Evolutionary conservation across 352 stramenopile genomes (phyloP).

Genomic region (Phytophthora hybrid): DNA sequence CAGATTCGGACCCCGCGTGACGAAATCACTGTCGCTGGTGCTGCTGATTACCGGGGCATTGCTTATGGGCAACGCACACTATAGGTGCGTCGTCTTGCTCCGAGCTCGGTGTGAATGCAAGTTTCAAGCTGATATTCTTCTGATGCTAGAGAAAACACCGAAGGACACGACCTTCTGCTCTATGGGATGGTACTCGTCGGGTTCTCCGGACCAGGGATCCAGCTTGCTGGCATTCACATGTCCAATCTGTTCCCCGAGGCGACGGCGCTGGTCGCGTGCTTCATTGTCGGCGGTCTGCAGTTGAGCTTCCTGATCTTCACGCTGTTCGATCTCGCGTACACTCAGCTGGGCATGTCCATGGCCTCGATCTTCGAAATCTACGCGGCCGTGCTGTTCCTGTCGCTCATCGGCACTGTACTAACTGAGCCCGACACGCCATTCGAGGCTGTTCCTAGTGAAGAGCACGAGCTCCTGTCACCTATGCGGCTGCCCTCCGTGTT

Average conservation of each 20-base stretch:
- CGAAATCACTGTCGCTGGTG: constrained; percentile 61
- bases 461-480: constrained; percentile 62
- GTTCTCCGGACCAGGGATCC: constrained; percentile 69
- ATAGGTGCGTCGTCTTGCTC: constrained; percentile 30
- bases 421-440: constrained; percentile 70
- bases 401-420: constrained; percentile 58
- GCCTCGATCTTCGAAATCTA: constrained; percentile 62
- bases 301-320: constrained; percentile 83
- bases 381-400: constrained; percentile 55
- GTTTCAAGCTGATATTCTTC: background rate
- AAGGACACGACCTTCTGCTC: constrained; percentile 57
- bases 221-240: constrained; percentile 77
- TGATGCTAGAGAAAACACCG: constrained; percentile 28
- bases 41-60: constrained; percentile 56
- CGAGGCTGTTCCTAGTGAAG: constrained; percentile 30
- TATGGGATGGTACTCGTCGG: constrained; percentile 70
- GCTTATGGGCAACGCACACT: constrained; percentile 61
- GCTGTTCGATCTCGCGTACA: constrained; percentile 64
- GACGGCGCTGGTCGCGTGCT: constrained; percentile 71
- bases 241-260: constrained; percentile 79
- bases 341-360: constrained; percentile 48
- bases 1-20: constrained; percentile 63
- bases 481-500: constrained; percentile 68
- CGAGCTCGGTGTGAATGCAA: background rate
- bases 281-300: constrained; percentile 76